Conservation (phyloP, 257 asterid genomes). For the Solanum bukasovii region DNA sequence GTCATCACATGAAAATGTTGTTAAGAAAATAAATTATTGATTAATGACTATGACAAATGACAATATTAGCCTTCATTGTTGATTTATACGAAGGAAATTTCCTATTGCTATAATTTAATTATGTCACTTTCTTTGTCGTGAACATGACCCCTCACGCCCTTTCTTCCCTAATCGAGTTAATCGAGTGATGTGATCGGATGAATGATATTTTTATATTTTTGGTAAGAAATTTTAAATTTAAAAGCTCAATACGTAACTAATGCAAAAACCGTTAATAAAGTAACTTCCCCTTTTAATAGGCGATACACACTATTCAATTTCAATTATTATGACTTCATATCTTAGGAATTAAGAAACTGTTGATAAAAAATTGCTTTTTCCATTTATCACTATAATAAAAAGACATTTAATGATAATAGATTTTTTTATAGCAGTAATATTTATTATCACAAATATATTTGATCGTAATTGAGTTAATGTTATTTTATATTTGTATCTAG, state of each 20-base stretch:
- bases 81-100: not conserved
- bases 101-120: not conserved
- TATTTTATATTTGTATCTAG: not conserved
- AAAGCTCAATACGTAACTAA: accelerated
- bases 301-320: not conserved
- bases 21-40: not conserved
- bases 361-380: not conserved
- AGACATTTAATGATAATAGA: no score
- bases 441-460: no score
- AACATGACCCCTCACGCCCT: not conserved
- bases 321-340: not conserved
- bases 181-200: not conserved
- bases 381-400: no score
- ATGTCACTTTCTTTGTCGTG: not conserved
- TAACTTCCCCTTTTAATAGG: not conserved
- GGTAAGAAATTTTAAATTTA: accelerated
- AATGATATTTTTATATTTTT: not conserved
- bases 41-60: not conserved
- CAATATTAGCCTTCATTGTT: not conserved
- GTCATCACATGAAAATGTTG: not conserved
- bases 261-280: not conserved
- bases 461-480: not conserved
- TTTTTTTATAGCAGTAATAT: no score
- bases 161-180: not conserved
- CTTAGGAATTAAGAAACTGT: not conserved